Evolutionary conservation across 2,329 filamentous ascomycete genomes (phyloP).

Genomic region (Ascochyta fabae): DNA sequence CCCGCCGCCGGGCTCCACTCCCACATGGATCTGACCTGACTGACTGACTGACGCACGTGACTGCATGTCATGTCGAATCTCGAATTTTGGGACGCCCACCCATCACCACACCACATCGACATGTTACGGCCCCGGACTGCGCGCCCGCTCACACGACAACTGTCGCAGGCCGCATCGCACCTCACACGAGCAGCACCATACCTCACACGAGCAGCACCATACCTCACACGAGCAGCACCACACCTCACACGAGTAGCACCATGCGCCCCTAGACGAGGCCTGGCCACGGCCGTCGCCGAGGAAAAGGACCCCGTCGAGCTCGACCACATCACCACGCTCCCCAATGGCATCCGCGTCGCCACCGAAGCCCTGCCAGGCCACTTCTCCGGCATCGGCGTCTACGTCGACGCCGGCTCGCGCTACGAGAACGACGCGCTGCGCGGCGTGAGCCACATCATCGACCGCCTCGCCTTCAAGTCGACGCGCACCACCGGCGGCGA

Average conservation of each 20-base stretch:
- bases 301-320: constrained; percentile 80
- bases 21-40: too few relatives aligned
- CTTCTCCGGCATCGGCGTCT: constrained; percentile 94
- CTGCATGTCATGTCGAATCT: constrained; percentile 24
- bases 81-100: constrained; percentile 15
- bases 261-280: constrained; percentile 8
- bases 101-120: constrained; percentile 9
- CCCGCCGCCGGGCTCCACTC: not conserved
- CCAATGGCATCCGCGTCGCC: constrained; percentile 92
- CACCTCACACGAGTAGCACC: not conserved
- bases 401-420: constrained; percentile 91
- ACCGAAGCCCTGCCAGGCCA: constrained; percentile 93
- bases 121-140: constrained; percentile 44
- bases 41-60: constrained; percentile 13
- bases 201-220: not conserved
- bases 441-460: constrained; percentile 95
- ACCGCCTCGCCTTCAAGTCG: constrained; percentile 91
- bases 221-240: constrained; percentile 1
- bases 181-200: constrained; percentile 1
- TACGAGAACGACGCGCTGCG: constrained; percentile 87
- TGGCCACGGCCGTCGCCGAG: constrained; percentile 9
- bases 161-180: constrained; percentile 29
- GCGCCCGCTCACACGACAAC: constrained; percentile 37
- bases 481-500: constrained; percentile 76
- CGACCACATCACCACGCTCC: constrained; percentile 83